Conservation (phyloP, 108 stramenopile genomes). For the Schizochytrium sp. region DNA sequence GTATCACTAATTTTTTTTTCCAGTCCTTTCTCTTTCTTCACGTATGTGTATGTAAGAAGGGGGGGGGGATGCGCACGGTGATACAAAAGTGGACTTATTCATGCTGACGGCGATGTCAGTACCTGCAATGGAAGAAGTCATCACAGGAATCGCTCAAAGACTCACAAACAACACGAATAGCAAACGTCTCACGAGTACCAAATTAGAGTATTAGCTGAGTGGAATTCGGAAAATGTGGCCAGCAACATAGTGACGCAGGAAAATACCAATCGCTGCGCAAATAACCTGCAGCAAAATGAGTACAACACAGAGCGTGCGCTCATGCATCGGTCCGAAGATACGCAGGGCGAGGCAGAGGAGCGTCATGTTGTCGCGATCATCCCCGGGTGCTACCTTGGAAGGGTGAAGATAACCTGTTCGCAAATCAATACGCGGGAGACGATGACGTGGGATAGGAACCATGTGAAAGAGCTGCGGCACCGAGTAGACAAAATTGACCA, state of each 20-base stretch:
- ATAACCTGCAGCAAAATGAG: conserved; percentile 66
- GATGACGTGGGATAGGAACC: conserved; percentile 86
- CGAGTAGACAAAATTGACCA: conserved; percentile 85
- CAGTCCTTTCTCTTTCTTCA: too few relatives aligned
- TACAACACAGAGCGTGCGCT: conserved; percentile 60
- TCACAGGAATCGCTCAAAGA: too few relatives aligned
- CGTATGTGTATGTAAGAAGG: too few relatives aligned
- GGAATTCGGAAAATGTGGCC: background rate
- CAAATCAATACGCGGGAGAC: conserved; percentile 77
- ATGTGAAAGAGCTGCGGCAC: conserved; percentile 91
- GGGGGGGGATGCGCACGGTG: too few relatives aligned
- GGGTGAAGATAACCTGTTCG: conserved; percentile 65
- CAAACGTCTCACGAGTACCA: too few relatives aligned
- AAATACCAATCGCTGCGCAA: conserved; percentile 31
- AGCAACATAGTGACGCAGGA: conserved; percentile 21
- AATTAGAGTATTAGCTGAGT: too few relatives aligned
- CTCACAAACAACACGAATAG: too few relatives aligned
- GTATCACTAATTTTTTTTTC: too few relatives aligned
- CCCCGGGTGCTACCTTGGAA: conserved; percentile 56
- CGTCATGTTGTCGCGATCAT: conserved; percentile 75
- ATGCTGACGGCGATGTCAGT: too few relatives aligned
- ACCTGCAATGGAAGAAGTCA: too few relatives aligned
- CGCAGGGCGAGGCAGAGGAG: conserved; percentile 78
- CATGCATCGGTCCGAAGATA: conserved; percentile 75
- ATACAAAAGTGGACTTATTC: too few relatives aligned